Evolutionary conservation across 306 rosid species (phyloP), one percentile per base, ranked within the genome.

Genomic region (Begonia peltatifolia): DNA sequence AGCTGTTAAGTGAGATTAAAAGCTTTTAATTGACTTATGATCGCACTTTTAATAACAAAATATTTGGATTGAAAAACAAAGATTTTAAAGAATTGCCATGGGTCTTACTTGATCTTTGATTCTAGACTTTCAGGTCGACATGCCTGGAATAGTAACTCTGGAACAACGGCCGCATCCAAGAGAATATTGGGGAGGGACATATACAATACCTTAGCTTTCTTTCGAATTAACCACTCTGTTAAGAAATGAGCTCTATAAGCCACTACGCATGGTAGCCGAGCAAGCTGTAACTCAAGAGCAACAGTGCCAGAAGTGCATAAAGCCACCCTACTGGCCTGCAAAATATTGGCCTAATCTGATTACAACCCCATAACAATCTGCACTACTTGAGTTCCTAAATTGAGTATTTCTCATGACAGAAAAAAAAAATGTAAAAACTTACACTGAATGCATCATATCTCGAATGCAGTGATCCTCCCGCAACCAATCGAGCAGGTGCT

Each of bases 241-340:
- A 89, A 65, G 58, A 85, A 71, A 74, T 85, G 84, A 30, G 97
- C 95, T 67, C 90, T 78, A 64, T 85, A 89, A 20, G 85, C 90
- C 23, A 89, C 84, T 35, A 83, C 71, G 54, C 94, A 89, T 12
- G 97, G 97, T 58, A 76, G 58, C 43, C 85, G 78, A 41, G 94
- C 90, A 72, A 89, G 85, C 73, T 89, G 94, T 74, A 82, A 58
- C 82, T 83, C 95, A 47, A 75, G 69, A 55, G 85, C 82, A 47
- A 73, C 92, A 10, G 97, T 85, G 55, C 97, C 97, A 11, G 95
- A 90, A 60, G 97, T 65, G 64, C 97, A 90, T 57, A 90, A 70
- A 0, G 95, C 95, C 54, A 76, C 92, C 57, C 50, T 83, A 62
- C 97, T 82, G 8, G 92, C 97, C 95, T 85, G 84, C 60, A 68